Base-by-base conservation (phyloP, 768 basidiomycete species). In the Lentinus brumalis region DNA sequence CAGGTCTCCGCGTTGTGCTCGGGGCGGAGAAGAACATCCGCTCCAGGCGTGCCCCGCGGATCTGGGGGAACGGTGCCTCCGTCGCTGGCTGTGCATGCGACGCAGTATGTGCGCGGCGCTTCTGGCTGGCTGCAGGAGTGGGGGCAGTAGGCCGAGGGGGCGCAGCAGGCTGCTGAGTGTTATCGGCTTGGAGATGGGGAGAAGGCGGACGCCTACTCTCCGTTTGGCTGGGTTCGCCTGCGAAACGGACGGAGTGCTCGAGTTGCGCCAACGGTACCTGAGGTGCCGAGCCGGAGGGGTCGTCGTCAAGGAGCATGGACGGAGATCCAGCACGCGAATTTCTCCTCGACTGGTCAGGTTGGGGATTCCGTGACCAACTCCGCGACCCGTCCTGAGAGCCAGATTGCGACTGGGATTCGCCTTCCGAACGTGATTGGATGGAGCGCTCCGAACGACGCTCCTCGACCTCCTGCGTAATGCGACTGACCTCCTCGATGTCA, bases 1-100 rank as follows among this genome's bases (percentile, higher is more conserved):
- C 91, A 91, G 2, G 87, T 89, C 61, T 81, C 79, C 18, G 82
- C 79, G 64, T 92, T 85, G 65, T 94, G 92, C 46, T 85, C 86
- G 3, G 90, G 1, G 88, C 85, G 49, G 86, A 86, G 74, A 92
- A 93, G 76, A 96, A 94, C 53, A 95, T 74, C 0, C 83, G 80
- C 69, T 96, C 92, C 41, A 94, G 81, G 45, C 83, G 85, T 46
- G 85, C 84, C 9, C 91, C 92, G 21, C 89, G 85, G 47, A 95
- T 94, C 60, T 86, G 84, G 0, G 94, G 94, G 77, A 97, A 94
- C 1, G 91, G 87, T 0, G 86, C 80, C 64, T 70, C 57, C 3
- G 47, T 52, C n/a, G 53, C 54, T 2, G 52, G n/a, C 6, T 26
- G 39, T 2, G 52, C 18, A 0, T 26, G 39, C 7, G 50, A 50